Evolutionary conservation across 2,329 filamentous ascomycete species (phyloP), one percentile per base, ranked within the genome.

Genomic region (Pyrenochaeta sp.): DNA sequence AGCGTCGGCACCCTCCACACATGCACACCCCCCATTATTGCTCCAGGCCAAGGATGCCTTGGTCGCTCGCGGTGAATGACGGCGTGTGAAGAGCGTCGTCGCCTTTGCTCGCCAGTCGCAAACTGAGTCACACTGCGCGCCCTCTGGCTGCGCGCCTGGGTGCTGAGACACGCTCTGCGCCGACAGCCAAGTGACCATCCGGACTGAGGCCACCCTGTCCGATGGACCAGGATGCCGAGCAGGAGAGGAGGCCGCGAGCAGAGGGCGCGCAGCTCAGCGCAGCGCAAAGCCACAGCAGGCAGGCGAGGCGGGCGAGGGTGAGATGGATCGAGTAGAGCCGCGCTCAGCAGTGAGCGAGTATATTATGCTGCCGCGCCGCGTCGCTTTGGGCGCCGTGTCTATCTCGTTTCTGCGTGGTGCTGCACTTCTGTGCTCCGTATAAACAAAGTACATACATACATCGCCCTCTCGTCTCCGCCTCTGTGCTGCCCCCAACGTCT

Each of bases 121-220:
- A n/a, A 42, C 54, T 63, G 61, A 65, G 65, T 68, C 65, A 68
- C 58, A 55, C 55, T 53, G 40, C 42, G 38, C 50, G 53, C 47
- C 60, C 42, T 51, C 41, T 34, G 24, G n/a, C 44, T 17, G 34
- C 15, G 29, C 43, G 40, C 44, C 41, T 44, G 42, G 47, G 30
- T 49, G 36, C 51, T 56, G 53, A 56, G 53, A 56, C 53, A 49
- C 41, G 45, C 43, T 30, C 27, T 39, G 48, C 18, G 46, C 45
- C 28, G 34, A n/a, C n/a, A n/a, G n/a, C n/a, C 46, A 23, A 48
- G 53, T 68, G 65, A 68, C 63, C 65, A 52, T 52, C 41, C n/a
- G n/a, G n/a, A n/a, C n/a, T 51, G 51, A 56, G 60, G 59, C 64
- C 55, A 55, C 58, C 57, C 54, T 60, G 58, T 31, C 29, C 53